Base-by-base conservation (phyloP, 1,284 basidiomycete species). In the Cutaneotrichosporon daszewskae region DNA sequence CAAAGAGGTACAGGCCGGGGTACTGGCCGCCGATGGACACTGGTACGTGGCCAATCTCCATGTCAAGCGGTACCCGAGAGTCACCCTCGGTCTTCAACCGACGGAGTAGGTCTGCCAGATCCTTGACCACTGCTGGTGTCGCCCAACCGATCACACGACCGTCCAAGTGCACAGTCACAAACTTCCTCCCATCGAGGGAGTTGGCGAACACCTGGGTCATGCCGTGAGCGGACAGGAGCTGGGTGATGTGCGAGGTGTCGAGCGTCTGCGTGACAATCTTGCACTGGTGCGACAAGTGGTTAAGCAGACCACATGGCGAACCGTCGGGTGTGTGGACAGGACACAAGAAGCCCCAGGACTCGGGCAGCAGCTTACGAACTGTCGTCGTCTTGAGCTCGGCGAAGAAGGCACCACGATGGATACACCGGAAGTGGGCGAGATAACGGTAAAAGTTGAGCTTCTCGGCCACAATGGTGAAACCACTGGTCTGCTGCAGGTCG, bases 301-400 rank as follows among this genome's bases (percentile, higher is more conserved):
- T 99, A 49, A 99, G 80, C 22, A 99, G 80, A 71, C 95, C 95
- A 71, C 95, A 99, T 10, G 95, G 95, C 19, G 91, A 81, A 57
- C 95, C 95, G 76, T 99, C 95, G 22, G 95, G 95, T 3, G 95
- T 99, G 68, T 99, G 95, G 8, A 98, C 95, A 14, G 95, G 95
- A 62, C 95, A 99, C 10, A 99, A 74, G 77, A 99, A 99, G 44
- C 94, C 94, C 95, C 95, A 99, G 27, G 95, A 88, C 74, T 99
- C 95, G 12, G 95, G 95, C 17, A 98, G 76, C 49, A 99, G 75
- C 72, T 98, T 98, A 60, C 95, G 85, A 37, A 99, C 95, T 18
- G 91, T 85, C 0, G 95, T 99, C 1, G 95, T 99, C 77, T 98
- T 98, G 50, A 98, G 80, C 69, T 98, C 92, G 18, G 94, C 90